These are phyloP conservation scores for Coprinopsis cinerea DNA, from an alignment of 768 basidiomycete genomes.

Conservation along the genomic window DNA sequence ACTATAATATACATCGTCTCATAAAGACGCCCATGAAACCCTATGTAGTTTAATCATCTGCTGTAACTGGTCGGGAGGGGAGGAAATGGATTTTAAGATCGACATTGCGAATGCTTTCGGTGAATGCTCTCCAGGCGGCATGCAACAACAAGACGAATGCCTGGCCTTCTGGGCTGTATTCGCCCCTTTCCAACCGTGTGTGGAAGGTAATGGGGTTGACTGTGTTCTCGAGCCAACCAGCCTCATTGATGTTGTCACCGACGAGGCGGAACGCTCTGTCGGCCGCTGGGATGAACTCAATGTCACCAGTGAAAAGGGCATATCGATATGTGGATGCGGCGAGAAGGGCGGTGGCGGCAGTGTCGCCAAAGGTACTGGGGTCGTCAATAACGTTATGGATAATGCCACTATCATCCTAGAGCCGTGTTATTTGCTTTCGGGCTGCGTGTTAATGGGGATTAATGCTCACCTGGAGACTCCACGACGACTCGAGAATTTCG, in stretches of 20 bases:
- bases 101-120: conserved; percentile 24
- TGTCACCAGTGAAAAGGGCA: conserved; percentile 35
- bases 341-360: conserved; percentile 51
- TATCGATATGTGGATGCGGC: conserved; percentile 53
- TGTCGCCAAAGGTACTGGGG: conserved; percentile 45
- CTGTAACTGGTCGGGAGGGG: too few species aligned
- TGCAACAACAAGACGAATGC: conserved; percentile 53
- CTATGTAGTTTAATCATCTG: not conserved
- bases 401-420: conserved; percentile 37
- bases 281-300: conserved; percentile 33
- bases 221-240: conserved; percentile 39
- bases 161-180: conserved; percentile 52
- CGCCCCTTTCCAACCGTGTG: conserved; percentile 26
- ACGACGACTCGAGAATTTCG: conserved; percentile 42
- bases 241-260: conserved; percentile 28
- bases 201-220: conserved; percentile 49
- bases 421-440: not conserved
- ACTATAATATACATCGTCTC: too few species aligned
- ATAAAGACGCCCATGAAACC: too few species aligned
- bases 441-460: not conserved
- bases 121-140: conserved; percentile 30
- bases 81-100: conserved; percentile 13
- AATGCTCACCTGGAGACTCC: conserved; percentile 35
- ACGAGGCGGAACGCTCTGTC: conserved; percentile 33
- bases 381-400: conserved; percentile 50